A percentile compares a stretch with the other conserved stretches of the same genome.
phyloP scores from a whole-genome alignment of 768 basidiomycete genomes.

The Rickenella mellea region DNA sequence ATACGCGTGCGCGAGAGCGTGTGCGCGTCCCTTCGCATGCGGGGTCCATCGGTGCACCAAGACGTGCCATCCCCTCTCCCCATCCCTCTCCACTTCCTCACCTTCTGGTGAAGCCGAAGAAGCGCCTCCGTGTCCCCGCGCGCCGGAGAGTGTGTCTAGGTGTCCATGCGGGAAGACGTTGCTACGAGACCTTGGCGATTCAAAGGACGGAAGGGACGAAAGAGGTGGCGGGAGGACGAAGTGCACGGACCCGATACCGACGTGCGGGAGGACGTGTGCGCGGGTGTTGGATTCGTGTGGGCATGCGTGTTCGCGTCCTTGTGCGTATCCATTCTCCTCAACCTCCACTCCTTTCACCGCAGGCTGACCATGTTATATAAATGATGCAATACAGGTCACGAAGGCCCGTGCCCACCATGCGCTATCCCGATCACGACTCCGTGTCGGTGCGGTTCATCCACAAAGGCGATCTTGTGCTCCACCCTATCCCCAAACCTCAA shows the following conservation, averaged over 20 bases:
- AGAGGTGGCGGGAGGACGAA: conserved; percentile 17
- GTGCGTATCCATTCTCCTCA: conserved; percentile 19
- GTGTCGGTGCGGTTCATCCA: conserved; percentile 80
- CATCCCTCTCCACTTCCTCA: too few relatives aligned
- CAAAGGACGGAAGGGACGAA: too few relatives aligned
- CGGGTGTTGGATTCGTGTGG: conserved; percentile 57
- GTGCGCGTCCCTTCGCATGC: conserved; percentile 77
- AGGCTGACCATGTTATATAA: too few relatives aligned
- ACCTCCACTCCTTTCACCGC: neutral
- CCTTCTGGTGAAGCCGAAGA: too few relatives aligned
- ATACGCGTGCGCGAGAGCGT: too few relatives aligned
- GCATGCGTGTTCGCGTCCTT: conserved; percentile 60
- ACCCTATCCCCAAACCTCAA: conserved; percentile 26
- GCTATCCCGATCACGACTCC: conserved; percentile 55
- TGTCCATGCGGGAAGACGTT: conserved; percentile 74
- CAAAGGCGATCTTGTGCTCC: conserved; percentile 44
- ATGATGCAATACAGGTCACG: conserved; percentile 41
- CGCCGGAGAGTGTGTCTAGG: conserved; percentile 53
- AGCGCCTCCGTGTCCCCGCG: conserved; percentile 65
- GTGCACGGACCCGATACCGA: conserved; percentile 75
- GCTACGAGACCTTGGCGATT: conserved; percentile 11
- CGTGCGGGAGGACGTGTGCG: conserved; percentile 61
- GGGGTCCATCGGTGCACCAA: conserved; percentile 65
- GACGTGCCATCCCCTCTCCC: conserved; percentile 71
- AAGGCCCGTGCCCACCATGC: conserved; percentile 76